These are phyloP conservation scores for Heterobasidion irregulare DNA, from an alignment of 1,284 basidiomycete genomes.

Conservation along the genomic window DNA sequence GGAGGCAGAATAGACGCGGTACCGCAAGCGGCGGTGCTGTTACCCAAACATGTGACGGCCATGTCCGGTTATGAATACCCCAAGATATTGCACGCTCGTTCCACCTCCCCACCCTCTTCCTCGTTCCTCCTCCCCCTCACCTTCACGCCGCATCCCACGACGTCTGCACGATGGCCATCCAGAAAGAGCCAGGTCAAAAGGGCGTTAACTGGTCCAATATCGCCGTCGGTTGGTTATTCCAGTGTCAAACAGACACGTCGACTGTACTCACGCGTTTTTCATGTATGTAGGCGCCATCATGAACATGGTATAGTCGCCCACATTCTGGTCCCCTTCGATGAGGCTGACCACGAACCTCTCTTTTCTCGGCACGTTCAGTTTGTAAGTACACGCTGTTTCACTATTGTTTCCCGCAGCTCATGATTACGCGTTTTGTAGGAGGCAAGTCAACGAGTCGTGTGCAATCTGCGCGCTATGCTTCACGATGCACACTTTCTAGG, in stretches of 20 bases:
- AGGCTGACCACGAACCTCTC: not conserved
- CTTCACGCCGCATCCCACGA: conserved; percentile 11
- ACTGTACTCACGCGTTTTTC: conserved; percentile 5
- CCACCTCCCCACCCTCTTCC: conserved; percentile 8
- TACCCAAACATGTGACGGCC: conserved; percentile 2
- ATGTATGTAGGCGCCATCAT: conserved; percentile 75
- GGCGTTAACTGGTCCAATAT: conserved; percentile 99
- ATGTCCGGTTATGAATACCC: not conserved
- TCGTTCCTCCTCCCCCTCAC: conserved; percentile 10
- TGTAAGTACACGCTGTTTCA: conserved; percentile 32
- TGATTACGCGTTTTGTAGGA: conserved; percentile 26
- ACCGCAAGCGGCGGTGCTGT: not conserved
- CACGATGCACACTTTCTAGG: conserved; percentile 32
- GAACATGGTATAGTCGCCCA: conserved; percentile 71
- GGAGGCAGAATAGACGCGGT: not conserved
- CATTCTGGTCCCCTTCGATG: not conserved
- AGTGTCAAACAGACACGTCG: conserved; percentile 11
- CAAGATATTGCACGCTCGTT: not conserved
- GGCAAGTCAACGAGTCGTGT: conserved; percentile 26
- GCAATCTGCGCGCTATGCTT: not conserved
- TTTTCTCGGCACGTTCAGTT: conserved; percentile 32
- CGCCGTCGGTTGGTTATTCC: conserved; percentile 72
- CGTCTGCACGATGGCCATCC: conserved; percentile 55
- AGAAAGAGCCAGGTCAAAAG: conserved; percentile 83
- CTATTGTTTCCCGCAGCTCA: conserved; percentile 7